Evolutionary conservation across 805 yeast species (phyloP).

Genomic region (Zygotorulaspora chibaensis): DNA sequence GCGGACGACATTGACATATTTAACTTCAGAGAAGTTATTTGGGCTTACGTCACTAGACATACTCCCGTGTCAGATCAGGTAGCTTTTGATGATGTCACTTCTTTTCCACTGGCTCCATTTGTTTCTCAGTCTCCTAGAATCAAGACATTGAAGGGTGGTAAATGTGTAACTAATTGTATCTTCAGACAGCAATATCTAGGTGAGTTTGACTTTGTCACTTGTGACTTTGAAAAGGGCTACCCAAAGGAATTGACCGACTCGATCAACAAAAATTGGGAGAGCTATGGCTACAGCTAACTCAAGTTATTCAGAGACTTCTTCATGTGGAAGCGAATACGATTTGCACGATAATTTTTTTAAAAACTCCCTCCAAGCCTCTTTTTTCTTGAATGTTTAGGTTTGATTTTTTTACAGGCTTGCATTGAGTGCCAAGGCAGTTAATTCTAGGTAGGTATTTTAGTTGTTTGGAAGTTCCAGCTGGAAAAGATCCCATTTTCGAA

Average conservation of each 20-base stretch:
- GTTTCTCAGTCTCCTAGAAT: slow-evolving; percentile 12
- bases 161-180: slow-evolving; percentile 27
- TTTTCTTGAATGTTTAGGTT: no score
- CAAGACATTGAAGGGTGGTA: slow-evolving; percentile 22
- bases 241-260: slow-evolving; percentile 1
- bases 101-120: slow-evolving; percentile 30
- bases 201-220: slow-evolving; percentile 20
- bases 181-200: slow-evolving; percentile 20
- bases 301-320: no score
- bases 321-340: no score
- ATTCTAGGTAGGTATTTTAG: no score
- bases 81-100: slow-evolving; percentile 16
- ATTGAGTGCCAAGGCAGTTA: no score
- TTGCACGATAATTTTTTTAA: no score
- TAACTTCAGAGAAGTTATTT: slow-evolving; percentile 25
- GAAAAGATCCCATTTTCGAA: no score
- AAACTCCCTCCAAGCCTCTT: no score
- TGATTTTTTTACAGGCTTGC: no score
- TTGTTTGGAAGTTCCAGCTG: no score
- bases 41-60: slow-evolving; percentile 32
- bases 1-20: slow-evolving; percentile 32
- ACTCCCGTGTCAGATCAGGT: slow-evolving; percentile 26
- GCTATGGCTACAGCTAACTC: slow-evolving; percentile 7
- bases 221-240: slow-evolving; percentile 18
- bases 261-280: slow-evolving; percentile 9